A percentile compares a stretch with the other conserved stretches of the same genome.
phyloP scores from a whole-genome alignment of 2,329 filamentous ascomycete species.

The Neodidymelliopsis sp. region DNA sequence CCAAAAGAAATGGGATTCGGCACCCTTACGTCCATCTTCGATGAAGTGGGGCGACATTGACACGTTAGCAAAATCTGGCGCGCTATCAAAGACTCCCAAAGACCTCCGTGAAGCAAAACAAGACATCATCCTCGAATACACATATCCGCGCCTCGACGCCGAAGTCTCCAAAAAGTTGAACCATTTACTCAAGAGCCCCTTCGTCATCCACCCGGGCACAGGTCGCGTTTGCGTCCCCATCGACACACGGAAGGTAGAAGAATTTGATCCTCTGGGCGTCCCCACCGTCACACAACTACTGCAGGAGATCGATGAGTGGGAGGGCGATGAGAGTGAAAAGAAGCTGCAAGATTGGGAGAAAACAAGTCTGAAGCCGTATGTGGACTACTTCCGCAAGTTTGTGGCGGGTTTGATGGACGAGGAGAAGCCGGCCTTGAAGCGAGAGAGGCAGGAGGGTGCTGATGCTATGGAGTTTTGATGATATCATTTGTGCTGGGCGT shows the following conservation, averaged over 20 bases:
- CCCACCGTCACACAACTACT: slow-evolving; percentile 86
- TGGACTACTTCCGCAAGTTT: slow-evolving; percentile 87
- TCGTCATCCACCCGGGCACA: slow-evolving; percentile 94
- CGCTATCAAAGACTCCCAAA: slow-evolving; percentile 74
- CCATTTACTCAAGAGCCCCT: slow-evolving; percentile 96
- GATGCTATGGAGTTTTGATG: slow-evolving; percentile 70
- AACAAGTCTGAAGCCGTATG: slow-evolving; percentile 90
- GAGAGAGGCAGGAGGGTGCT: slow-evolving; percentile 63
- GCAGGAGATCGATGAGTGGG: slow-evolving; percentile 85
- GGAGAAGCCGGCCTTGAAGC: slow-evolving; percentile 58
- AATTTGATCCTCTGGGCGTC: slow-evolving; percentile 87
- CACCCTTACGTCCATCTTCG: slow-evolving; percentile 76
- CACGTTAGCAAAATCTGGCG: slow-evolving; percentile 77
- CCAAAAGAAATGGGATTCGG: slow-evolving; percentile 88
- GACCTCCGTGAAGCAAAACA: slow-evolving; percentile 89
- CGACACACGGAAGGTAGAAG: slow-evolving; percentile 73
- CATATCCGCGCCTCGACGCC: slow-evolving; percentile 94
- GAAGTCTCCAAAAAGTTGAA: slow-evolving; percentile 98
- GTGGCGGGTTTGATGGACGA: slow-evolving; percentile 82
- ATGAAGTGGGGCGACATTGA: slow-evolving; percentile 97
- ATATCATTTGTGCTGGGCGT: not conserved
- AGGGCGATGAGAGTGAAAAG: slow-evolving; percentile 60
- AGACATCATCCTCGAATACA: slow-evolving; percentile 96
- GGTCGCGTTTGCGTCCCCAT: slow-evolving; percentile 96
- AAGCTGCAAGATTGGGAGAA: slow-evolving; percentile 90